Base-by-base conservation (phyloP, 352 stramenopile species). In the Pythium periplocum region DNA sequence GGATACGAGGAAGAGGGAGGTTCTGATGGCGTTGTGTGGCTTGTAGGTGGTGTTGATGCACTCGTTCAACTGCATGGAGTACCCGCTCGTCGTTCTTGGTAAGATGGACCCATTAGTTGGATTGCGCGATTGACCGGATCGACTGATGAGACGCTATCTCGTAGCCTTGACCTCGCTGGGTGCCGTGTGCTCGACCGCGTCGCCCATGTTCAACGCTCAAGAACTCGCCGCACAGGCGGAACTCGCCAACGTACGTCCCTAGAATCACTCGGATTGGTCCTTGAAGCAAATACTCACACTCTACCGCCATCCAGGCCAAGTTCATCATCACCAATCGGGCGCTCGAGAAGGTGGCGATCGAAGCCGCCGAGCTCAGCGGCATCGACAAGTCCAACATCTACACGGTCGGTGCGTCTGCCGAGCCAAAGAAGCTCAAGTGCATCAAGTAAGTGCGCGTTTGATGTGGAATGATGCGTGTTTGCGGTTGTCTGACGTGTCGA, bases 1-100 rank as follows among this genome's bases (percentile, higher is more conserved):
- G 11, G n/a, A 11, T 35, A 11, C 7, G 17, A 26, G 17, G 17
- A 26, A 26, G 17, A 43, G 6, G 33, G 10, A 30, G 37, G n/a
- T 42, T 36, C 8, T 50, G 44, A 17, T 10, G 48, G 31, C 12
- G 37, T 47, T 39, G 17, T 26, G 17, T 26, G 57, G 46, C 51
- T 36, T 61, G 6, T 49, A 84, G 73, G 60, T 69, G 3, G 71
- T 89, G 26, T 61, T 86, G 2, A 5, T 86, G 54, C 76, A 89
- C 57, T 78, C 74, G 42, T 75, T 86, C 57, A 89, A 89, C 62
- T 89, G 78, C 50, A 17, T 87, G 33, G 78, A 89, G 58, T 89
- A 78, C 56, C 75, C 72, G 38, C 67, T 72, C 12, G 55, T 73
- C 5, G 62, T 82, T 8, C 64, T 86, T 8, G 74, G 77, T 87